Evolutionary conservation across 139 green algal species (phyloP), one percentile per base, ranked within the genome.

Genomic region (Nannochloris sp.): DNA sequence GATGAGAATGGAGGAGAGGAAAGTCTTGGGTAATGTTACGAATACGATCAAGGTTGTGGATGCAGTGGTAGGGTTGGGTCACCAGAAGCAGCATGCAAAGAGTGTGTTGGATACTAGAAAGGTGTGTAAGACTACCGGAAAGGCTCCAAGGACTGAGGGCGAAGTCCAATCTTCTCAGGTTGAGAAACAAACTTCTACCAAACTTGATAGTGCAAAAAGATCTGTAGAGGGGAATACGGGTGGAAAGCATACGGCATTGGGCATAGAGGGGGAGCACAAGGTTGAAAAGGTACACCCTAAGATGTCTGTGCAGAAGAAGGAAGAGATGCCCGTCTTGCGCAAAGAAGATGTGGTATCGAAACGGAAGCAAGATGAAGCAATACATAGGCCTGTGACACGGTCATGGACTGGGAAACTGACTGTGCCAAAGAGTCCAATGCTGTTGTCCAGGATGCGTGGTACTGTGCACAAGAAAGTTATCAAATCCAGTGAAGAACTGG

Each of bases 401-500:
- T 28, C 23, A 30, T 37, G 25, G 50, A 59, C 50, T 1, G 25
- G 25, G 12, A 33, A 37, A 5, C 1, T 59, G 20, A 43, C 45
- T 11, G 40, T 63, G 30, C 50, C 58, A 4, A 36, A 56, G 56
- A 75, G 56, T 25, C 53, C 65, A 5, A 30, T 29, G 10, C 43
- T 63, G 67, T n/a, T 29, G 3, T 40, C 36, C 2, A 55, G 45
- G 5, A 49, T 49, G 68, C 58, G 75, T 45, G 51, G 61, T 25
- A 8, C 49, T 63, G 13, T 51, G 10, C 17, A 48, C 20, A n/a
- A 55, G 9, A 49, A 49, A 28, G 29, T 33, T 1, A 55, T 59
- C 6, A 87, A 82, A 56, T 75, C 49, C 46, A 85, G 73, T 43
- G 69, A 84, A 60, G 80, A 88, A 17, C 33, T 86, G 29, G 68